Conservation (phyloP, 192 early-diverging fungal species). For the Rhizoclosmatium globosum region DNA sequence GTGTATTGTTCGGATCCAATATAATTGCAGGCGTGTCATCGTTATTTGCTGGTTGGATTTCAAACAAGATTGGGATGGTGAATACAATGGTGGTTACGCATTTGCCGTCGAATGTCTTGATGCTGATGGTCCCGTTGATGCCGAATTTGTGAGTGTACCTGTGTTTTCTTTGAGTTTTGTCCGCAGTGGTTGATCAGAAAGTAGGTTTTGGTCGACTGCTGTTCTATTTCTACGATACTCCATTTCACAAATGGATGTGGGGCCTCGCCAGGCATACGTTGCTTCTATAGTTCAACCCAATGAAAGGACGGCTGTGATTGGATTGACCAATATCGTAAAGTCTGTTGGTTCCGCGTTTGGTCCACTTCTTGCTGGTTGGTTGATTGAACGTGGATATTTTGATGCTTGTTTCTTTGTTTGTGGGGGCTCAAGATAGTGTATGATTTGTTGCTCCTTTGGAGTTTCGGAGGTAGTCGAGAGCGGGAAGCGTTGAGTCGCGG, state of each 20-base stretch:
- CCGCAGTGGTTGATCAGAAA: background rate
- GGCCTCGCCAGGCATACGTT: constrained; percentile 34
- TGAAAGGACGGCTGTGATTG: constrained; percentile 36
- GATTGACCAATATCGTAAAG: constrained; percentile 35
- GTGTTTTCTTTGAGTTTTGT: too few relatives aligned
- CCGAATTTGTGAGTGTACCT: constrained; percentile 13
- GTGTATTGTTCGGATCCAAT: constrained; percentile 30
- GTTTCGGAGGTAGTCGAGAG: constrained; percentile 23
- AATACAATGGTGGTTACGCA: constrained; percentile 44
- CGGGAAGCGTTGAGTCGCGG: background rate
- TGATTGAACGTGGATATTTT: constrained; percentile 27
- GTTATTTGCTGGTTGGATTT: constrained; percentile 24
- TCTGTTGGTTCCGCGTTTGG: constrained; percentile 27
- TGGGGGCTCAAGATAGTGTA: constrained; percentile 38
- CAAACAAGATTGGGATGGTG: constrained; percentile 28
- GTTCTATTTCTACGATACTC: constrained; percentile 37
- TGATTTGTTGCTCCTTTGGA: constrained; percentile 37
- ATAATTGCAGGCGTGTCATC: constrained; percentile 34
- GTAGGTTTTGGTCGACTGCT: constrained; percentile 9
- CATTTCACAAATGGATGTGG: constrained; percentile 43
- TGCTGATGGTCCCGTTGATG: constrained; percentile 36
- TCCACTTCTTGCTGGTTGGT: constrained; percentile 27
- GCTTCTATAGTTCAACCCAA: constrained; percentile 24
- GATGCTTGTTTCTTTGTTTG: constrained; percentile 36
- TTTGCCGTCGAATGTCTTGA: constrained; percentile 38